phyloP scores from a whole-genome alignment of 2,329 filamentous ascomycete species.

The Cephalotrichum gorgonifer region DNA sequence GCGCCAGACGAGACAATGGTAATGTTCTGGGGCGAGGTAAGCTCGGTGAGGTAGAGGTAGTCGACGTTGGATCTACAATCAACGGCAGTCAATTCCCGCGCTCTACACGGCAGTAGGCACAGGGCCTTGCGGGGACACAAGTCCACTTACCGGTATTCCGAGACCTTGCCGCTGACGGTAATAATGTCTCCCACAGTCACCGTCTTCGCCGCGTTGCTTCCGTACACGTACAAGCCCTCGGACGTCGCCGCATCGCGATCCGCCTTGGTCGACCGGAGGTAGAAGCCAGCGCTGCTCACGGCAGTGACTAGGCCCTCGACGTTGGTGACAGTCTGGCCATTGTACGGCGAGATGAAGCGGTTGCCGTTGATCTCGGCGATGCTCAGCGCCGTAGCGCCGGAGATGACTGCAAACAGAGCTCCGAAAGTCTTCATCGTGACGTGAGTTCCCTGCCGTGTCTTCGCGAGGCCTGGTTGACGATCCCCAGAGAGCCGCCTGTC shows the following conservation, averaged over 20 bases:
- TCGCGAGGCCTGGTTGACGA: too few relatives aligned
- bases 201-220: constrained; percentile 35
- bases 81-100: constrained; percentile 7
- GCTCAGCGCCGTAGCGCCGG: constrained; percentile 27
- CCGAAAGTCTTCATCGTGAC: constrained; percentile 21
- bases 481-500: too few relatives aligned
- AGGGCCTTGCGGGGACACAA: too few relatives aligned
- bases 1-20: constrained; percentile 42
- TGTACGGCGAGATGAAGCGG: constrained; percentile 51
- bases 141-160: constrained; percentile 38
- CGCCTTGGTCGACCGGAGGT: constrained; percentile 48
- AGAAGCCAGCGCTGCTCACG: constrained; percentile 51
- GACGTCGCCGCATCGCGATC: constrained; percentile 48
- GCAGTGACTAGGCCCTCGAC: constrained; percentile 57
- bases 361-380: constrained; percentile 58
- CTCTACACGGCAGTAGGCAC: too few relatives aligned
- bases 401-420: constrained; percentile 16
- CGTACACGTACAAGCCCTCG: constrained; percentile 57
- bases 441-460: too few relatives aligned
- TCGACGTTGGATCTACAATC: constrained; percentile 35
- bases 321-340: constrained; percentile 42
- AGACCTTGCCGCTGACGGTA: constrained; percentile 46
- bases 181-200: constrained; percentile 54
- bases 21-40: constrained; percentile 44
- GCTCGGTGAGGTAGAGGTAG: constrained; percentile 56